Base-by-base conservation (phyloP, 1,284 basidiomycete genomes). In the Leccinum subspadiceum region DNA sequence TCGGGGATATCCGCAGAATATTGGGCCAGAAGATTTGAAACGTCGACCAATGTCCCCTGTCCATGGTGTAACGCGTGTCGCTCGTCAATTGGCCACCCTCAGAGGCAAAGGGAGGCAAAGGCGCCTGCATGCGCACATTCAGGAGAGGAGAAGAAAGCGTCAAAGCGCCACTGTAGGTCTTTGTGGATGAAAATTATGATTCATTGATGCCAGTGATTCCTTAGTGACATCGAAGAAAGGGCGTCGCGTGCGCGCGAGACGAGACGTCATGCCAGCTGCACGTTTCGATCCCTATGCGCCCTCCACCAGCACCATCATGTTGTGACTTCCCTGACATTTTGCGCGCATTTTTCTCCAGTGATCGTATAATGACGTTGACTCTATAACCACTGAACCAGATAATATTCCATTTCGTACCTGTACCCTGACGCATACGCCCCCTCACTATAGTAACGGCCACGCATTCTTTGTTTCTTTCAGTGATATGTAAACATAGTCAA, bases 251-350 rank as follows among this genome's bases (percentile, higher is more conserved):
- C 17, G 31, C 51, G 29, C 15, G 8, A 50, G 49, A 24, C 41
- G 48, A 29, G 35, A 56, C n/a, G 22, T 46, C 7, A 17, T 22
- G 12, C 41, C 41, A 44, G n/a, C 20, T 22, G 13, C 22, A 20
- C 13, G n/a, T 4, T 53, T 56, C 44, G 59, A 65, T 55, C 64
- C 63, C 9, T 58, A 17, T 33, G 63, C 63, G 13, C 57, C 65
- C 1, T 67, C 59, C 17, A 65, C 60, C 4, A 67, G 64, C 37
- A 51, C 60, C 1, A 24, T 63, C 44, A 50, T 9, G 50, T 35
- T 65, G 20, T 64, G 52, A 64, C 26, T n/a, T 13, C 29, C 24
- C 10, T 0, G 17, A n/a, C 5, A 17, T 22, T 5, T 44, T 20
- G 10, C 17, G 17, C 17, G 10, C 10, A 9, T 52, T 20, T 20